A percentile compares a stretch with the other conserved stretches of the same genome.
Evolutionary conservation across 805 yeast genomes (phyloP).

Genomic region (Pichia cabralensis): DNA sequence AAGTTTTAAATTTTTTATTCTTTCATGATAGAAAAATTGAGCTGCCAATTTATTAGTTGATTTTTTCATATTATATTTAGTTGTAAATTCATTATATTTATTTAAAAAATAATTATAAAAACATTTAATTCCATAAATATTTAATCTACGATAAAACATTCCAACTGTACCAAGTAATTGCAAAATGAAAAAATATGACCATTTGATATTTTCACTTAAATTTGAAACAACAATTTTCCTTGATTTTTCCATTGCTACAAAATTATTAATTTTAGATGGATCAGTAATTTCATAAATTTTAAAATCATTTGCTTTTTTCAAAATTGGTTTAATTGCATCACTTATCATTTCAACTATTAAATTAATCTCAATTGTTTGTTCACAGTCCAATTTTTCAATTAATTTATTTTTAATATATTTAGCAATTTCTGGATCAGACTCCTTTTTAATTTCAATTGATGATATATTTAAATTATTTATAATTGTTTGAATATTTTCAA

Average conservation of each 20-base stretch:
- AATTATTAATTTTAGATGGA: conserved; percentile 60
- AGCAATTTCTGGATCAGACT: conserved; percentile 68
- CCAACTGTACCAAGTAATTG: conserved; percentile 64
- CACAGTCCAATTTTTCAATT: conserved; percentile 50
- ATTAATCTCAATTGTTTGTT: conserved; percentile 41
- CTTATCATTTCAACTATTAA: conserved; percentile 45
- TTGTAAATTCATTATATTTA: conserved; percentile 45
- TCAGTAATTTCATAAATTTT: conserved; percentile 57
- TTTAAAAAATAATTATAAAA: conserved; percentile 60
- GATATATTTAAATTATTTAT: conserved; percentile 67
- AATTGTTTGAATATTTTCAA: conserved; percentile 82
- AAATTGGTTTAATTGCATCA: conserved; percentile 56
- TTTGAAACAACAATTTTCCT: conserved; percentile 46
- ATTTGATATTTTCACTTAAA: conserved; percentile 59
- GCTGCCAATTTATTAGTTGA: conserved; percentile 56
- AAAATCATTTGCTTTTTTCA: conserved; percentile 53
- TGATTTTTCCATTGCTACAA: conserved; percentile 60
- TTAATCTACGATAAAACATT: conserved; percentile 55
- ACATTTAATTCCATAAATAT: conserved; percentile 73
- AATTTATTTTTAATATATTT: conserved; percentile 65
- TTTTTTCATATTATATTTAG: conserved; percentile 47
- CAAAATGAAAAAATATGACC: conserved; percentile 57
- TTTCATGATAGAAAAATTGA: conserved; percentile 45
- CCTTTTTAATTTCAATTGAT: conserved; percentile 76
- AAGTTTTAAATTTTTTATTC: conserved; percentile 34